Percentiles rank a stretch among this genome's conserved stretches.
Conservation (phyloP, 2,329 filamentous ascomycete genomes). For the Albophoma yamanashiensis region DNA sequence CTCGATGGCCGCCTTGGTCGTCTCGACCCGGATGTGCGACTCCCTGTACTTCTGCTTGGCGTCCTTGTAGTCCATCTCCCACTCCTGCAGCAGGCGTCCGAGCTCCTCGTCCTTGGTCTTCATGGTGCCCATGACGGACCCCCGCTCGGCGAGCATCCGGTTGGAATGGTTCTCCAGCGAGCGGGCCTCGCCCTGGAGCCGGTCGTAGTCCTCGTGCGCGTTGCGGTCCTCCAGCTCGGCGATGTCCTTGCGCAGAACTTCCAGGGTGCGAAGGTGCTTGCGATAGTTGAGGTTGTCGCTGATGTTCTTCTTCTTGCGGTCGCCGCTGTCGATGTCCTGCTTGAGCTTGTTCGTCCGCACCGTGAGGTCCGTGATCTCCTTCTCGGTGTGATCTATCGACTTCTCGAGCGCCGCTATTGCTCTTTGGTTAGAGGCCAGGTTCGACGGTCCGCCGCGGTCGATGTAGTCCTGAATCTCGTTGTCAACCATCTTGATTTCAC, state of each 20-base stretch:
- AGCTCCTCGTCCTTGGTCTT: conserved; percentile 79
- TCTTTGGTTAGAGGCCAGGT: conserved; percentile 57
- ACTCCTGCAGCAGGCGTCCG: conserved; percentile 61
- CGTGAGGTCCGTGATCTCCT: conserved; percentile 56
- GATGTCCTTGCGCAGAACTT: conserved; percentile 60
- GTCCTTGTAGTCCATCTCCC: conserved; percentile 77
- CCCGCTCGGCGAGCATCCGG: conserved; percentile 59
- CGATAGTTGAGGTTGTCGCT: conserved; percentile 82
- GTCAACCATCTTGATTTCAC: conserved; percentile 66
- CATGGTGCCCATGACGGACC: conserved; percentile 65
- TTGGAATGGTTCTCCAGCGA: conserved; percentile 58
- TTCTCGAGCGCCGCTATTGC: conserved; percentile 59
- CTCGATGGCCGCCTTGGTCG: conserved; percentile 85
- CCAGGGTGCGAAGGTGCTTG: conserved; percentile 58
- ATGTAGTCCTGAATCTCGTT: conserved; percentile 72
- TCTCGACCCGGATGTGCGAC: conserved; percentile 79
- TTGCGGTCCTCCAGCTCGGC: conserved; percentile 64
- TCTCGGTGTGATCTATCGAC: conserved; percentile 54
- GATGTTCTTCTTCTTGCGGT: conserved; percentile 78
- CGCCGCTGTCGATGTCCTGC: conserved; percentile 66
- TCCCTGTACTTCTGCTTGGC: conserved; percentile 74
- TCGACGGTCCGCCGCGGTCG: conserved; percentile 60
- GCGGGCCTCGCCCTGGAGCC: conserved; percentile 59
- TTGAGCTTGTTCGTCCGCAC: conserved; percentile 67
- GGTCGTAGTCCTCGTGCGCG: conserved; percentile 71